phyloP scores from a whole-genome alignment of 768 basidiomycete genomes.

The Xanthoconium stramineum region DNA sequence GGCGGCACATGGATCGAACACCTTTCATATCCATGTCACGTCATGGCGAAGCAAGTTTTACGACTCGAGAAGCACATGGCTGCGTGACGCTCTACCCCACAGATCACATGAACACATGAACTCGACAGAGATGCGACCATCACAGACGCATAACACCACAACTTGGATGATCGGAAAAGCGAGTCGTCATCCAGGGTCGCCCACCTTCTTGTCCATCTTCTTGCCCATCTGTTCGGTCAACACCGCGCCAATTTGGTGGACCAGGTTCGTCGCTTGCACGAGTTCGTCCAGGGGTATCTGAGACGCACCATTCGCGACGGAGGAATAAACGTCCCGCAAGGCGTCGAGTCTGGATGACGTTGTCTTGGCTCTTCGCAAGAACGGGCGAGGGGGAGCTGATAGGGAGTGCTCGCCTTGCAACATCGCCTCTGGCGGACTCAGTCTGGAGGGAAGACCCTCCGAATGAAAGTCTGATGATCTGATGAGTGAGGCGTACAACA shows the following conservation, averaged over 20 bases:
- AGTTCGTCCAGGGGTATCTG: constrained; percentile 51
- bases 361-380: constrained; percentile 38
- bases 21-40: not conserved
- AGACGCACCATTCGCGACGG: constrained; percentile 41
- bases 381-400: constrained; percentile 6
- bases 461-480: not conserved
- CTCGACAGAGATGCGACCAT: constrained; percentile 4
- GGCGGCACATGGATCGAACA: no score
- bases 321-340: constrained; percentile 42
- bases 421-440: not conserved
- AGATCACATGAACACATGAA: constrained; percentile 1
- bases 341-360: constrained; percentile 42
- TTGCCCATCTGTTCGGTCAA: constrained; percentile 45
- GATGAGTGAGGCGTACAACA: not conserved
- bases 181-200: constrained; percentile 8
- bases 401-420: constrained; percentile 12
- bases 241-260: constrained; percentile 44
- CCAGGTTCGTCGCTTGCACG: constrained; percentile 42
- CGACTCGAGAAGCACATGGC: not conserved
- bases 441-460: not conserved
- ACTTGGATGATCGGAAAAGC: not conserved
- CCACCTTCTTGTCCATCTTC: constrained; percentile 29
- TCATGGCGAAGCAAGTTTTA: not conserved
- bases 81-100: not conserved
- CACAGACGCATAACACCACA: constrained; percentile 47